Evolutionary conservation across 345 rosid genomes (phyloP).

Genomic region (Hevea brasiliensis): DNA sequence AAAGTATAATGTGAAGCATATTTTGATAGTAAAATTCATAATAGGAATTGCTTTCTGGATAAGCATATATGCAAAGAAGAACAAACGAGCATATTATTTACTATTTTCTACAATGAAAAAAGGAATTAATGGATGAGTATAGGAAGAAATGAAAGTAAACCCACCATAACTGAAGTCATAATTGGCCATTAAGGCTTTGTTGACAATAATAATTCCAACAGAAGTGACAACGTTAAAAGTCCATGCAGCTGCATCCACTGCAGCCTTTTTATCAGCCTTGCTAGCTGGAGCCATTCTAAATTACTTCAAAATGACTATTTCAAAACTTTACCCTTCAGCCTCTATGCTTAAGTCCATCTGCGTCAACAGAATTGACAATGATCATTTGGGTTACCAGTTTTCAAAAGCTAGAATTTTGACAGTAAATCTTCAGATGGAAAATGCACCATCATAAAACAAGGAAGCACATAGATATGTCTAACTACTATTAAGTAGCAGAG

Average conservation of each 20-base stretch:
- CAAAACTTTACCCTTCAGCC: background rate
- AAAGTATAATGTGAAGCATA: too few relatives aligned
- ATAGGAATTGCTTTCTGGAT: too few relatives aligned
- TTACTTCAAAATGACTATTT: background rate
- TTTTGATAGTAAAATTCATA: too few relatives aligned
- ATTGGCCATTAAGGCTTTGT: conserved; percentile 88
- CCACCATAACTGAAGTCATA: conserved; percentile 85
- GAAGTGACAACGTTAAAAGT: conserved; percentile 91
- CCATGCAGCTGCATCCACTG: conserved; percentile 88
- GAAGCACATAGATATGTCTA: background rate
- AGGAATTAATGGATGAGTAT: background rate
- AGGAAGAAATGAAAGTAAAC: background rate
- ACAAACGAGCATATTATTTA: background rate
- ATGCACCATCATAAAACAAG: background rate
- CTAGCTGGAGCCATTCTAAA: conserved; percentile 52
- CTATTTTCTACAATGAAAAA: background rate
- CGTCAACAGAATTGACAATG: background rate
- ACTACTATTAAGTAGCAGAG: background rate
- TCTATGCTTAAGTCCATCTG: conserved; percentile 1
- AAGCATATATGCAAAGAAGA: too few relatives aligned
- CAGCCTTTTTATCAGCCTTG: conserved; percentile 72
- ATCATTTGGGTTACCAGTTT: background rate
- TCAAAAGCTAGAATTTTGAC: too few relatives aligned
- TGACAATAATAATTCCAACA: conserved; percentile 89
- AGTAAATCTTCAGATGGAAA: too few relatives aligned